Evolutionary conservation across 2,329 filamentous ascomycete genomes (phyloP).

Genomic region (Penicillium sclerotigenum): DNA sequence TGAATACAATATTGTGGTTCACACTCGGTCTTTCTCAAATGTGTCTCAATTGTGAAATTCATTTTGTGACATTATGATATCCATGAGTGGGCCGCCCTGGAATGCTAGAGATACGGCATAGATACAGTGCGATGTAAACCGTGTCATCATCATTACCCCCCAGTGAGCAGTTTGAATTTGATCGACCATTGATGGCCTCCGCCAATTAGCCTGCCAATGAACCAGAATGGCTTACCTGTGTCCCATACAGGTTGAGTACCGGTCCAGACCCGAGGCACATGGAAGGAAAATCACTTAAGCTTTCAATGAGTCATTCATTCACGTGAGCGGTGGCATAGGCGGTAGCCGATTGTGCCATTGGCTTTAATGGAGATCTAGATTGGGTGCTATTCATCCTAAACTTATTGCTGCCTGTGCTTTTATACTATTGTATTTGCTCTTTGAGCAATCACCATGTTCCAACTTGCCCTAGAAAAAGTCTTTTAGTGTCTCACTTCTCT

Average conservation of each 20-base stretch:
- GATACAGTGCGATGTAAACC: neutral
- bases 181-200: neutral
- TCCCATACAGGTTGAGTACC: too few relatives aligned
- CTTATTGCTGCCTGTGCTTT: neutral
- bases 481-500: neutral
- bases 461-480: neutral
- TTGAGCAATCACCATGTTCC: neutral
- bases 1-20: too few relatives aligned
- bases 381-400: neutral
- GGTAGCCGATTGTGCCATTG: constrained; percentile 14
- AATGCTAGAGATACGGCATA: neutral
- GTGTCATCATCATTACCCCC: neutral
- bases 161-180: neutral
- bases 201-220: neutral
- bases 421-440: neutral
- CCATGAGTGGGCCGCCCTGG: neutral
- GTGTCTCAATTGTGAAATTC: neutral
- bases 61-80: neutral
- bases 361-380: constrained; percentile 6
- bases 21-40: neutral
- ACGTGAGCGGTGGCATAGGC: constrained; percentile 12
- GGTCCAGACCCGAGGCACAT: neutral
- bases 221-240: neutral
- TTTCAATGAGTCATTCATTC: neutral
- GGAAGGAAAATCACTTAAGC: neutral